phyloP scores from a whole-genome alignment of 139 green algal species.

The Micromonas commoda region DNA sequence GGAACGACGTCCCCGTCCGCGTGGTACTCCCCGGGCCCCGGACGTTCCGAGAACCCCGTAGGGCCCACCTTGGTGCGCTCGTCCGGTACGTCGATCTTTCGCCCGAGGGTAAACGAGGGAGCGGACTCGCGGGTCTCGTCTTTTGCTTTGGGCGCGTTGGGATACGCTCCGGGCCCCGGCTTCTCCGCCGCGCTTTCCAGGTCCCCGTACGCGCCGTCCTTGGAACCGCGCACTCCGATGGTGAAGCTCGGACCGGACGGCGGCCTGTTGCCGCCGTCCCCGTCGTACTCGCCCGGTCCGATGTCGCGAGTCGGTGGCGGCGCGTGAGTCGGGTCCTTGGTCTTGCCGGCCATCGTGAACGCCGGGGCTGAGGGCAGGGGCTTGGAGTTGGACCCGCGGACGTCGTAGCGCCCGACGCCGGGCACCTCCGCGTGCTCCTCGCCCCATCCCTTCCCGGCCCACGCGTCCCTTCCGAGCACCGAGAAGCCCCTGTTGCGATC shows the following conservation, averaged over 20 bases:
- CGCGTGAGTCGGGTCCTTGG: not conserved
- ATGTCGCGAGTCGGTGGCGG: no score
- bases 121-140: not conserved
- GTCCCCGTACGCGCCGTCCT: not conserved
- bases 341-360: not conserved
- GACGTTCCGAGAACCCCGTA: no score
- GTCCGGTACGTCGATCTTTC: no score
- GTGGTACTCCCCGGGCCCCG: no score
- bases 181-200: not conserved
- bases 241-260: not conserved
- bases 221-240: not conserved
- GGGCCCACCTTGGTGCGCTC: no score
- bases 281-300: not conserved
- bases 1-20: no score
- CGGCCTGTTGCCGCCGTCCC: not conserved
- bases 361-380: no score
- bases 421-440: not conserved
- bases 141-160: not conserved
- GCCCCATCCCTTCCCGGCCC: no score
- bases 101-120: no score
- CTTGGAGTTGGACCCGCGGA: no score
- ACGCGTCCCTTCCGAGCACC: not conserved
- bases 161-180: not conserved
- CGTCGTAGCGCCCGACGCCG: not conserved
- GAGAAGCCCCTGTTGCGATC: no score